Evolutionary conservation across 495 filamentous ascomycete genomes (phyloP).

Genomic region (Chaetomium cochliodes): DNA sequence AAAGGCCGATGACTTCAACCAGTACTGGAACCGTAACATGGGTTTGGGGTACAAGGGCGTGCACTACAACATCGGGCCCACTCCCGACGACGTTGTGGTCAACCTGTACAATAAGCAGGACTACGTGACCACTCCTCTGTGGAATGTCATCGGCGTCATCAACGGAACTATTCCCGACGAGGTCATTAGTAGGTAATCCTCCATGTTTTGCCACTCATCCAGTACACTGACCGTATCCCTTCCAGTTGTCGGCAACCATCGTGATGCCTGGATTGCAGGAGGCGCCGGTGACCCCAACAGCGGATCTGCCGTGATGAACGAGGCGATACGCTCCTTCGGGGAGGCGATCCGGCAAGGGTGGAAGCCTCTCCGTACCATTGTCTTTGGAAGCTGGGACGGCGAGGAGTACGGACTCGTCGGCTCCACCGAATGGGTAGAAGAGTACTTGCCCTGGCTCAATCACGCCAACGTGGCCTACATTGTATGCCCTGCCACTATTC

Average conservation of each 20-base stretch:
- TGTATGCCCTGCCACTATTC: conserved; percentile 15
- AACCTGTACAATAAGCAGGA: conserved; percentile 87
- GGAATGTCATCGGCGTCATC: conserved; percentile 94
- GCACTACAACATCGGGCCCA: conserved; percentile 87
- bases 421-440: conserved; percentile 94
- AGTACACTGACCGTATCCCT: not conserved
- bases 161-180: conserved; percentile 82
- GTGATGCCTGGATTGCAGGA: conserved; percentile 90
- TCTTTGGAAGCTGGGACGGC: conserved; percentile 94
- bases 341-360: conserved; percentile 75
- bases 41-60: conserved; percentile 81
- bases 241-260: conserved; percentile 83
- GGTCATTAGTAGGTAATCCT: conserved; percentile 48
- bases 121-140: conserved; percentile 83
- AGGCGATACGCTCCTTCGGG: conserved; percentile 80
- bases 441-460: conserved; percentile 82
- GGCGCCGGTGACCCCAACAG: conserved; percentile 86
- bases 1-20: conserved; percentile 71
- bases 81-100: conserved; percentile 69
- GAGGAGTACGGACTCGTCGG: conserved; percentile 92
- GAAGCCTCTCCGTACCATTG: conserved; percentile 86
- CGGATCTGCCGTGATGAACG: conserved; percentile 85
- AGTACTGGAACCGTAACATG: conserved; percentile 65
- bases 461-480: conserved; percentile 79
- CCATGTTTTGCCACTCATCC: not conserved